phyloP scores from a whole-genome alignment of 768 basidiomycete genomes.

The Auriscalpium vulgare region DNA sequence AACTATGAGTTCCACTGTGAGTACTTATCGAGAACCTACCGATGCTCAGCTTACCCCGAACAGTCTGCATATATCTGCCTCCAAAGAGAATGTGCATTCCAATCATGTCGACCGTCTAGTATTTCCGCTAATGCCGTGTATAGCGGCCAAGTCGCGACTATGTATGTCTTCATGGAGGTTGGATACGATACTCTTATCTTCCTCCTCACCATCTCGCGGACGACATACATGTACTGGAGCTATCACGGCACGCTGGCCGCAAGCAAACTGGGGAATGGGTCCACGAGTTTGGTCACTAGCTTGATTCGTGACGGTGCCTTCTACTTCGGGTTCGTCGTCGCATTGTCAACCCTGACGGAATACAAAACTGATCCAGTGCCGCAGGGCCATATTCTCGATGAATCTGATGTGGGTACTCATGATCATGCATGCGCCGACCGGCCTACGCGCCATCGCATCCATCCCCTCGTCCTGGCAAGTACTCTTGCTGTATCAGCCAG shows the following conservation, averaged over 20 bases:
- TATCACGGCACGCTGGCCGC: neutral
- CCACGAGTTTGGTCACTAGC: neutral
- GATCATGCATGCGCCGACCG: conserved; percentile 13
- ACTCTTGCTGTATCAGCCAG: neutral
- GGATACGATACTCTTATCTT: conserved; percentile 12
- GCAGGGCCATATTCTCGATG: conserved; percentile 13
- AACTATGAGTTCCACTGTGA: conserved; percentile 13
- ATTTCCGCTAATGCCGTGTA: neutral
- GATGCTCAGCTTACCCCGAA: neutral
- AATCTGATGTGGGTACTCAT: conserved; percentile 13
- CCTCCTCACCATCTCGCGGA: conserved; percentile 11
- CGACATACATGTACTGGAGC: conserved; percentile 10
- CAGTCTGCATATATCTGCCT: conserved; percentile 13
- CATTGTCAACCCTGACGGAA: neutral
- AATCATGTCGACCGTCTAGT: neutral
- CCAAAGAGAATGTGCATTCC: conserved; percentile 7
- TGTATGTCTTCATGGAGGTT: conserved; percentile 15
- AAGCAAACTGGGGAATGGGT: neutral
- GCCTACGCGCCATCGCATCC: conserved; percentile 11
- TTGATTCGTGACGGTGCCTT: conserved; percentile 10
- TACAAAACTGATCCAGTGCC: neutral
- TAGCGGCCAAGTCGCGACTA: conserved; percentile 5
- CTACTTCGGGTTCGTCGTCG: conserved; percentile 10
- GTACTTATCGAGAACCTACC: neutral
- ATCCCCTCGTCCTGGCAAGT: conserved; percentile 10